Evolutionary conservation across 2,329 filamentous ascomycete genomes (phyloP), one percentile per base, ranked within the genome.

Genomic region (Colletotrichum sp.): DNA sequence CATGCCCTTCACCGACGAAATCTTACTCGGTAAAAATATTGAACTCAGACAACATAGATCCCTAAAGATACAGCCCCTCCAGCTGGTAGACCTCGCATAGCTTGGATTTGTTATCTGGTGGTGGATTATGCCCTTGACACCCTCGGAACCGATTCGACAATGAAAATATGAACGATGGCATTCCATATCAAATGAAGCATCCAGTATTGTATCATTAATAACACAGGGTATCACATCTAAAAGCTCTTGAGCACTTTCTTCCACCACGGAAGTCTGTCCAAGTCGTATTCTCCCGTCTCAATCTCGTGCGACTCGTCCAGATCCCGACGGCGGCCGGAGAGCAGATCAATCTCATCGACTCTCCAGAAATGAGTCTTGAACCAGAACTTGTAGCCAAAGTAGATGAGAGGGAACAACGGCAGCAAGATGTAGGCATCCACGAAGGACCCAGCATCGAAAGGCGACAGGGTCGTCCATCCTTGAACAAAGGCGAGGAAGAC

Each of bases 371-470:
- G 85, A 3, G 92, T 92, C 76, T 86, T 87, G 83, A 89, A 91
- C 55, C 86, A 83, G 6, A 91, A 68, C 81, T 93, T 93, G 80
- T 90, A 91, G 2, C 79, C 86, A 2, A 88, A 76, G 78, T 90
- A 93, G 18, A 93, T 92, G 57, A 93, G 73, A 1, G 85, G 87
- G 78, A 93, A 93, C 0, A 93, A 83, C 3, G 90, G 90, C 34
- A 93, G 80, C 28, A 93, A 81, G 71, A 93, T 90, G 79, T 93
- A 93, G 0, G 91, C 91, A 78, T 92, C 90, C 13, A 93, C 91
- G 79, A 93, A 93, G n/a, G 86, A 84, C 6, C 88, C 90, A 0
- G 88, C 89, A 52, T 89, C 82, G 77, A 92, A 93, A 0, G 92
- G 92, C 4, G 88, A 86, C 6, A 93, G 83, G 0, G 88, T 91